These are phyloP conservation scores for Pythium monospermum DNA, from an alignment of 352 stramenopile species.

Conservation along the genomic window DNA sequence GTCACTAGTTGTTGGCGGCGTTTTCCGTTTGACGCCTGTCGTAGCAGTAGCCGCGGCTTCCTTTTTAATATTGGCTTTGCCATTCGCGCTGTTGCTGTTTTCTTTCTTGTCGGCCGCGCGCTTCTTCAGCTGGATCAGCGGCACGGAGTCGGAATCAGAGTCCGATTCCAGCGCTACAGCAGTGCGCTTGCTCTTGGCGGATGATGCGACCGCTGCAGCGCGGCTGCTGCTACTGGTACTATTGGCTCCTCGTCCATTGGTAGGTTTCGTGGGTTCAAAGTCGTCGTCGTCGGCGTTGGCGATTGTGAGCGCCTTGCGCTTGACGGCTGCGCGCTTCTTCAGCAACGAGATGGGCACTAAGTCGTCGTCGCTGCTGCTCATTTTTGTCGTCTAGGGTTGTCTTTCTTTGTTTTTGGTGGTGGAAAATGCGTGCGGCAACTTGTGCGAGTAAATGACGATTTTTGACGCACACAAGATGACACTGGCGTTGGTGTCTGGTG, in stretches of 20 bases:
- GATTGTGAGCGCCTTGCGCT: constrained; percentile 17
- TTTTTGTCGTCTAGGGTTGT: background rate
- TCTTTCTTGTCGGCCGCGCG: constrained; percentile 16
- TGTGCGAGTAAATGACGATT: background rate
- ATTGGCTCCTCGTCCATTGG: background rate
- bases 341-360: constrained; percentile 65
- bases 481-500: no score
- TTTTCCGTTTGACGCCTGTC: constrained; percentile 40
- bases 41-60: constrained; percentile 14
- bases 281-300: constrained; percentile 10
- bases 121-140: constrained; percentile 84
- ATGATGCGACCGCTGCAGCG: background rate
- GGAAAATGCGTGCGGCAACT: background rate
- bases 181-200: constrained; percentile 27
- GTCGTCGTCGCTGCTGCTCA: constrained; percentile 76
- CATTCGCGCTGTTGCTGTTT: constrained; percentile 14
- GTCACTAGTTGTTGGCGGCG: constrained; percentile 21
- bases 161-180: constrained; percentile 44
- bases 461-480: no score
- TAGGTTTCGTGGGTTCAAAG: constrained; percentile 13
- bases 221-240: constrained; percentile 3
- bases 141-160: constrained; percentile 74
- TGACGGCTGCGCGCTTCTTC: constrained; percentile 39
- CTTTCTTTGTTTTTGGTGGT: background rate
- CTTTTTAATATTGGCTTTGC: constrained; percentile 40